Evolutionary conservation across 768 basidiomycete species (phyloP).

Genomic region (Tylopilus balloui): DNA sequence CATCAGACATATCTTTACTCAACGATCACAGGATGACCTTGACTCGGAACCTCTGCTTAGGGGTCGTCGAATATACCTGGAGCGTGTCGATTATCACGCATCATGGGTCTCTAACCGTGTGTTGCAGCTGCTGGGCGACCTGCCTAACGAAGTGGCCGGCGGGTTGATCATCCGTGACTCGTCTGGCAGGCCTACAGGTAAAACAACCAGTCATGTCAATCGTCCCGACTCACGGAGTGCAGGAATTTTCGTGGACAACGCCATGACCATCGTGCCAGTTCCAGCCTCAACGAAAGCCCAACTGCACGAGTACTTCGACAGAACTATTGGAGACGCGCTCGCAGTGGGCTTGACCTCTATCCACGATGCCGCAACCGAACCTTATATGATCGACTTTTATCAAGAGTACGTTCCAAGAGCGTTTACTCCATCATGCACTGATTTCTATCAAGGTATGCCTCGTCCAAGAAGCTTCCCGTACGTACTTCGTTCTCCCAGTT

Average conservation of each 20-base stretch:
- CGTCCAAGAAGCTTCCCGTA: constrained; percentile 64
- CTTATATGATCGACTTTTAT: constrained; percentile 57
- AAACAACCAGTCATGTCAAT: constrained; percentile 2
- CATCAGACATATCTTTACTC: neutral
- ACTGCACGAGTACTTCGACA: constrained; percentile 59
- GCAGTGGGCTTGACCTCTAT: constrained; percentile 78
- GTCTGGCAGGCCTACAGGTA: constrained; percentile 66
- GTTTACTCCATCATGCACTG: neutral
- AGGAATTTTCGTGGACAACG: constrained; percentile 85
- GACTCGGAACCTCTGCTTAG: constrained; percentile 62
- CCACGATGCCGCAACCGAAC: constrained; percentile 69
- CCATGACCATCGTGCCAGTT: constrained; percentile 67
- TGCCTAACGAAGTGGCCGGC: constrained; percentile 65
- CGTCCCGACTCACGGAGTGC: neutral
- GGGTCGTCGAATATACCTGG: constrained; percentile 67
- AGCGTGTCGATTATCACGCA: constrained; percentile 80
- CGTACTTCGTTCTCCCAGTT: constrained; percentile 18
- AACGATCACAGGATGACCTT: constrained; percentile 58
- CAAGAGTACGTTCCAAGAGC: constrained; percentile 42
- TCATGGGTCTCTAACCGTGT: constrained; percentile 80
- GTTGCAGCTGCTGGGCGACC: constrained; percentile 53
- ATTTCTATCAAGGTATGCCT: constrained; percentile 53
- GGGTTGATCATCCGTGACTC: constrained; percentile 67
- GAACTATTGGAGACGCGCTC: constrained; percentile 65
- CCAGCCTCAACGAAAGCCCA: constrained; percentile 58